These are phyloP conservation scores for Sanghuangporus weigelae DNA, from an alignment of 1,284 basidiomycete species.

Conservation along the genomic window DNA sequence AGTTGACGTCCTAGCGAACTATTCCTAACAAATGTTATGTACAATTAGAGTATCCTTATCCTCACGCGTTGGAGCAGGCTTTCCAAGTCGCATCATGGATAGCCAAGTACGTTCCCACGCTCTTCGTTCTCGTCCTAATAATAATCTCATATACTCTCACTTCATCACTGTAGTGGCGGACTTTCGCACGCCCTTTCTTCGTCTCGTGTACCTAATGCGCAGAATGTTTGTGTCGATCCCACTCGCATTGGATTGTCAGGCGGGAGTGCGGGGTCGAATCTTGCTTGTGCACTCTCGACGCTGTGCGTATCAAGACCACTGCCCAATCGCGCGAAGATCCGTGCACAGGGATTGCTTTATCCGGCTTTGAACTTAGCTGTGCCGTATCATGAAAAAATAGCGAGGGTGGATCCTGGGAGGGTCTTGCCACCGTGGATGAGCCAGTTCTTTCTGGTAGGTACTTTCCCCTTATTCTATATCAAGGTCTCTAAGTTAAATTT, in stretches of 20 bases:
- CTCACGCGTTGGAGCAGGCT: constrained; percentile 22
- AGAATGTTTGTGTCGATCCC: constrained; percentile 14
- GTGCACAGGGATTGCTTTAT: constrained; percentile 22
- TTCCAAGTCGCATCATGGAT: constrained; percentile 23
- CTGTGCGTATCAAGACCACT: constrained; percentile 17
- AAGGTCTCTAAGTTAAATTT: background rate
- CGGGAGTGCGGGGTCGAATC: constrained; percentile 24
- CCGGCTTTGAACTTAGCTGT: constrained; percentile 22
- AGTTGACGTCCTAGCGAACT: background rate
- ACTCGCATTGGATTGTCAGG: constrained; percentile 23
- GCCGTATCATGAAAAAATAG: constrained; percentile 23
- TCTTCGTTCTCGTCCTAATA: background rate
- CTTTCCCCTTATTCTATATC: background rate
- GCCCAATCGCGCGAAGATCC: constrained; percentile 16
- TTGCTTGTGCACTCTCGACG: constrained; percentile 21
- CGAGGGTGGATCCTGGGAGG: constrained; percentile 20
- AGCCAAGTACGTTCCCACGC: constrained; percentile 17
- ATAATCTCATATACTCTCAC: background rate
- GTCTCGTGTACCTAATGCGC: background rate
- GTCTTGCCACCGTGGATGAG: constrained; percentile 24
- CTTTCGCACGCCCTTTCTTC: constrained; percentile 12
- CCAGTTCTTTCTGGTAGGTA: constrained; percentile 19
- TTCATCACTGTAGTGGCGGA: constrained; percentile 9
- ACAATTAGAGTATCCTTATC: constrained; percentile 21
- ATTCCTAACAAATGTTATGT: background rate